Percentiles rank a stretch among this genome's conserved stretches.
phyloP scores from a whole-genome alignment of 1,139 yeast genomes.

The Arxiozyma slooffiae region DNA sequence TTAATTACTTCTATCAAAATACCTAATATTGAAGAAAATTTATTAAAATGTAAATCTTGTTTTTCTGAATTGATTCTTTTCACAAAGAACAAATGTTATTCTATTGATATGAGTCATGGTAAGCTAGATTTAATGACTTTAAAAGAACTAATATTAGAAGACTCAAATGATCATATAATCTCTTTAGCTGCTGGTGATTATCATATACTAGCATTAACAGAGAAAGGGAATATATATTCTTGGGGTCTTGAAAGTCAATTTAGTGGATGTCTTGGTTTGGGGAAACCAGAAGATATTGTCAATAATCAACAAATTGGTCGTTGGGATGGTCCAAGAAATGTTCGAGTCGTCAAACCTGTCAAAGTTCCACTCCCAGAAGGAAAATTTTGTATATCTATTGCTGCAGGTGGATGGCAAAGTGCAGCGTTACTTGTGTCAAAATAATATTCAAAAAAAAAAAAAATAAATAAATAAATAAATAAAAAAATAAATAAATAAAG shows the following conservation, averaged over 20 bases:
- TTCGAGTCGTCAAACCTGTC: constrained; percentile 39
- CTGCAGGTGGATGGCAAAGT: constrained; percentile 81
- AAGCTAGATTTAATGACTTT: constrained; percentile 18
- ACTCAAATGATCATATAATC: constrained; percentile 37
- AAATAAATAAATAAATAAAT: no score
- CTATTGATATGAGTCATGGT: constrained; percentile 35
- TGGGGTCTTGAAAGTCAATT: constrained; percentile 61
- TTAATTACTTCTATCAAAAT: constrained; percentile 17
- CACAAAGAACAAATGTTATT: constrained; percentile 39
- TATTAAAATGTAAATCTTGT: constrained; percentile 24
- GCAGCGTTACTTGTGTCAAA: constrained; percentile 40
- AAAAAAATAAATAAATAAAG: no score
- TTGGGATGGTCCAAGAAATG: constrained; percentile 31
- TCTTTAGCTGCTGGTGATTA: constrained; percentile 65
- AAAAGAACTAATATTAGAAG: constrained; percentile 36
- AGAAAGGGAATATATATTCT: constrained; percentile 48
- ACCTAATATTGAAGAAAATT: constrained; percentile 17
- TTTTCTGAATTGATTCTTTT: constrained; percentile 42
- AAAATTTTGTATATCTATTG: constrained; percentile 37
- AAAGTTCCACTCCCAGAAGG: constrained; percentile 34
- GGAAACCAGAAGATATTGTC: constrained; percentile 33
- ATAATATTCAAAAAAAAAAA: background rate
- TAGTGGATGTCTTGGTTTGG: constrained; percentile 69
- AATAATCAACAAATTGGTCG: constrained; percentile 27
- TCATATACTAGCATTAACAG: constrained; percentile 55